Base-by-base conservation (phyloP, 1,284 basidiomycete genomes). In the Irpex rosettiformis region DNA sequence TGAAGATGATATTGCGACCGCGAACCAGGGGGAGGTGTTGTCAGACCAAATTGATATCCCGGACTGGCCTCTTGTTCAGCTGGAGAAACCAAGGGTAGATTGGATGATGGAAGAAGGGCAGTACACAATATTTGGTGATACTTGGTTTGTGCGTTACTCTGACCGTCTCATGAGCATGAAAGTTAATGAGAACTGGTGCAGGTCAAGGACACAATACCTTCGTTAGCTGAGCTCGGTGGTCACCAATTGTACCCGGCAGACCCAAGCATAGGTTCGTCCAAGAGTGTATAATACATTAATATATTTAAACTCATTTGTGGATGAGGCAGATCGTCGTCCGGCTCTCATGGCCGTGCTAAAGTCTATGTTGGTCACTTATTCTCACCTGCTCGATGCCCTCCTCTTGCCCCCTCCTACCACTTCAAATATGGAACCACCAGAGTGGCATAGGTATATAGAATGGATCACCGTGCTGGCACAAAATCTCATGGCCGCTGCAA, bases 401-500 rank as follows among this genome's bases (percentile, higher is more conserved):
- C 79, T 89, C 37, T 74, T 76, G 1, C 85, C 88, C 2, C 86
- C 87, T 4, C 84, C 84, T 8, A 77, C 80, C 3, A 66, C 76
- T 29, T 71, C 79, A 8, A 70, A 73, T n/a, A 63, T 61, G 3
- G 72, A 71, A 21, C 75, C 78, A 33, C 85, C 88, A 13, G 87
- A 88, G 62, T 91, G 89, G 89, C 79, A 83, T 58, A 74, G 80
- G 54, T 81, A 86, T 55, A 76, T 88, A 3, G 86, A 89, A 67
- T 92, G 89, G 89, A 86, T 91, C 52, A 83, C 78, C 16, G 75
- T 88, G 1, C 79, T 91, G 57, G 81, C 82, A n/a, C 88, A 89
- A 69, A 91, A 92, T 69, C 75, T 91, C 43, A 89, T 91, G 86
- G 89, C 88, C 5, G 87, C 89, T 24, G 88, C 87, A 29, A 91